Conservation (phyloP, 75 land plant species). For the Larix kaempferi region DNA sequence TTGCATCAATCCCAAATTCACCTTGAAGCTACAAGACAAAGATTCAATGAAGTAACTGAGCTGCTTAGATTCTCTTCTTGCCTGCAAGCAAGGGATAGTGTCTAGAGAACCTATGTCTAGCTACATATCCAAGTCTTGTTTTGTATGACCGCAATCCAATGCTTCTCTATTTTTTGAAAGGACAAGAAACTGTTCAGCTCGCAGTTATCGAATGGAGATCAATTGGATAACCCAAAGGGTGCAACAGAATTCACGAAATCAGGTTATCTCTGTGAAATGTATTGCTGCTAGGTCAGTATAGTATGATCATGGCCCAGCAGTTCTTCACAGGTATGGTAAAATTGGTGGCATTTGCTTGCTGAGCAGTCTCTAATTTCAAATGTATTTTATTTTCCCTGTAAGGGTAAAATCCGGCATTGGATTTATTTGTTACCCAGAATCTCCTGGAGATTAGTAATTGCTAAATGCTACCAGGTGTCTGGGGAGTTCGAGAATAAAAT, state of each 20-base stretch:
- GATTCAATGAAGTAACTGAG: background rate
- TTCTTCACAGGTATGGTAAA: constrained; percentile 1
- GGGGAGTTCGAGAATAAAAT: constrained; percentile 9
- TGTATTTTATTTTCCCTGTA: background rate
- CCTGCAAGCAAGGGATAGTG: background rate
- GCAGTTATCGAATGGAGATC: background rate
- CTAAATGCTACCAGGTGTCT: constrained; percentile 1
- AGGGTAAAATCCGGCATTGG: background rate
- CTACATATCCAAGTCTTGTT: background rate
- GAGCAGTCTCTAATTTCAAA: constrained; percentile 1
- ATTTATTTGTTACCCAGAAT: constrained; percentile 6
- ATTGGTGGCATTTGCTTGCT: background rate
- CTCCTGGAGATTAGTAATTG: constrained; percentile 1
- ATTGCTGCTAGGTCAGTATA: background rate
- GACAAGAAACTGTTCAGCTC: background rate
- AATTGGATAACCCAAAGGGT: background rate
- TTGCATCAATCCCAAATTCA: background rate
- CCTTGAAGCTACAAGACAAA: background rate
- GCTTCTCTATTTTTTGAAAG: background rate
- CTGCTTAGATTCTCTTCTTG: background rate
- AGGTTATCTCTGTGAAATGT: background rate
- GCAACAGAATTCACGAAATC: background rate
- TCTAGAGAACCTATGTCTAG: background rate
- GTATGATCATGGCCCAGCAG: background rate
- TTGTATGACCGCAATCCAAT: background rate